Evolutionary conservation across 2,329 filamentous ascomycete genomes (phyloP).

Genomic region (Sporothrix inflata): DNA sequence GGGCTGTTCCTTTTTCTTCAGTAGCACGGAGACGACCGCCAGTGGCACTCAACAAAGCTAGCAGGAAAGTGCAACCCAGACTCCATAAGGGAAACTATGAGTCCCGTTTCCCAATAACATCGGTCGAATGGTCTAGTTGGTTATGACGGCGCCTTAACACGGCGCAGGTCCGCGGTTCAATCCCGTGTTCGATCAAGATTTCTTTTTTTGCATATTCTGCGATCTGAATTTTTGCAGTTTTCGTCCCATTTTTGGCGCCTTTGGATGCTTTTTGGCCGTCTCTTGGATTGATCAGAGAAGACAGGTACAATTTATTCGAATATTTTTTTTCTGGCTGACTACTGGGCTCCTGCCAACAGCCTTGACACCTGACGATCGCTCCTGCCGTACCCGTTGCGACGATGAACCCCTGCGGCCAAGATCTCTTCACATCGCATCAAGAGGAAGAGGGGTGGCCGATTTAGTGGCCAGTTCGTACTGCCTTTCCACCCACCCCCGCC

Average conservation of each 20-base stretch:
- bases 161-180: slow-evolving; percentile 32
- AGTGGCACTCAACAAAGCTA: neutral
- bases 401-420: neutral
- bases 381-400: neutral
- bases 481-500: neutral
- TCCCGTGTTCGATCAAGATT: slow-evolving; percentile 31
- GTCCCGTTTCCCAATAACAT: neutral
- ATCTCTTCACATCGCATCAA: neutral
- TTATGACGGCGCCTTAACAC: slow-evolving; percentile 33
- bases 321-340: neutral
- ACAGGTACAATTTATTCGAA: no score
- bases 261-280: neutral
- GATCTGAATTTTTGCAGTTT: neutral
- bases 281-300: neutral
- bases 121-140: slow-evolving; percentile 33
- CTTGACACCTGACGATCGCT: neutral
- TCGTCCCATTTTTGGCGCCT: neutral
- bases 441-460: neutral
- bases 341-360: neutral
- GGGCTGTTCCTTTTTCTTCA: neutral
- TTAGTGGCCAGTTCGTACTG: neutral
- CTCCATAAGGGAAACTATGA: neutral
- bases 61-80: neutral
- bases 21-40: neutral
- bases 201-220: slow-evolving; percentile 10